Base-by-base conservation (phyloP, 75 land plant genomes). In the Selaginella tamariscina region DNA sequence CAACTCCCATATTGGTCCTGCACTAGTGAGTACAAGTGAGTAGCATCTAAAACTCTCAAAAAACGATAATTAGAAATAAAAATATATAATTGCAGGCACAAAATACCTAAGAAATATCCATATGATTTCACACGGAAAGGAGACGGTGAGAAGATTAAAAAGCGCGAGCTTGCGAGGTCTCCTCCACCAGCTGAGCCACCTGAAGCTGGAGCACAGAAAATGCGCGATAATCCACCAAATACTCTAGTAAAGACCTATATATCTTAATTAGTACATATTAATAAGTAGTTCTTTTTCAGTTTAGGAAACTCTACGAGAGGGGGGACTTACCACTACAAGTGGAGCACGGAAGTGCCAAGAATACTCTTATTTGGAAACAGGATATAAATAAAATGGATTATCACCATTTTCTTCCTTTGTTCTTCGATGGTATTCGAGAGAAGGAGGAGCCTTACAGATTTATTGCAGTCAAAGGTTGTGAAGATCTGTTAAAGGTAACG, bases 401-500 rank as follows among this genome's bases (percentile, higher is more conserved):
- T 27, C 74, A 77, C 39, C 68, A 67, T 22, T 77, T 63, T 29
- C 72, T 77, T 64, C 78, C 78, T 29, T 59, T 72, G 23, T 77
- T 77, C 65, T 77, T 77, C 67, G 78, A 77, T 44, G 78, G 78
- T 0, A 55, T 77, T 20, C 64, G 74, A 28, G 78, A 77, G 33
- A 72, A 67, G 65, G 74, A 77, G 39, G 78, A 77, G 5, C 78
- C 78, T 2, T 77, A 67, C n/a, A 70, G 78, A 15, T 77, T 77
- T 67, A 24, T 77, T 8, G 78, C 78, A 20, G 70, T 77, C 32
- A 77, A 72, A 60, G 78, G 78, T 1, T 68, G 67, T 24, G 78
- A 77, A 32, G 78, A 77, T 31, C 74, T 77, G 49, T 66, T 77
- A 22, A 77, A 77, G 78, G 78, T 62, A 13, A 49, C 18, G n/a